Conservation (phyloP, 345 rosid species). For the Dimocarpus longan region DNA sequence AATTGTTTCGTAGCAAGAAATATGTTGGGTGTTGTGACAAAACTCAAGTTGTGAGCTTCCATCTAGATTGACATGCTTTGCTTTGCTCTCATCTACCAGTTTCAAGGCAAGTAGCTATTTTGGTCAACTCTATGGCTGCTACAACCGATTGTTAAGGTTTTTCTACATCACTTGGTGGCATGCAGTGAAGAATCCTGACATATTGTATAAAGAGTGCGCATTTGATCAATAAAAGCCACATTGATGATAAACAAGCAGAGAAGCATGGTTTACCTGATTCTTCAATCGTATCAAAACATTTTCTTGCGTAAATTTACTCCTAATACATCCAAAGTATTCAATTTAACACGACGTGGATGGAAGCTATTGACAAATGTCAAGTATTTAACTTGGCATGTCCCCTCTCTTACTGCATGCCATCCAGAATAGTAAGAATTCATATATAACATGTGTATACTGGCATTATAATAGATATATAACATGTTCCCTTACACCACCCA, state of each 20-base stretch:
- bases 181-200: neutral
- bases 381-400: neutral
- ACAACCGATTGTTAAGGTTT: no score
- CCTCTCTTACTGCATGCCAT: neutral
- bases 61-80: no score
- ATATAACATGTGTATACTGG: neutral
- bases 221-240: neutral
- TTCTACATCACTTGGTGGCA: neutral
- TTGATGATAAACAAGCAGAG: neutral
- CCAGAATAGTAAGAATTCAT: neutral
- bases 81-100: no score
- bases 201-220: neutral
- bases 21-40: neutral
- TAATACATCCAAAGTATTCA: neutral
- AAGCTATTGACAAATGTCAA: neutral
- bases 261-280: neutral
- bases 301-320: neutral
- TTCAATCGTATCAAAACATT: neutral
- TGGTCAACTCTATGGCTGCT: neutral
- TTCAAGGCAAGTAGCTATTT: no score
- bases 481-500: neutral
- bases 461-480: neutral
- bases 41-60: no score
- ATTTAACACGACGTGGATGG: neutral
- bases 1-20: neutral